Evolutionary conservation across 1,284 basidiomycete species (phyloP).

Genomic region (Porogramme epimiltina): DNA sequence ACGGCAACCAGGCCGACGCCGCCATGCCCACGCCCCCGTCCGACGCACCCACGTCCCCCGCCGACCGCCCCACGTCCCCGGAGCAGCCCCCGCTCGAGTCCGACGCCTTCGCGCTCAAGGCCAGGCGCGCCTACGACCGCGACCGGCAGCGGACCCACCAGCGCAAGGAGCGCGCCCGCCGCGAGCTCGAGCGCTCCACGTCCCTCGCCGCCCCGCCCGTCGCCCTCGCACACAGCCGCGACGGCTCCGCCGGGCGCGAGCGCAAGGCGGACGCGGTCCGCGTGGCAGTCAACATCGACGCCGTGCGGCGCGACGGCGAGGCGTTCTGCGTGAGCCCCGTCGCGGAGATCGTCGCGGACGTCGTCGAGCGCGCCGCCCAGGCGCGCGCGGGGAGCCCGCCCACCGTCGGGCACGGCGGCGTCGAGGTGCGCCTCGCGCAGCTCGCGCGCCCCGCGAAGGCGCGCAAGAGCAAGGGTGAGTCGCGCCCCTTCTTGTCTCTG

Average conservation of each 20-base stretch:
- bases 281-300: background rate
- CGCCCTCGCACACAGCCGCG: conserved; percentile 6
- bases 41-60: background rate
- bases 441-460: conserved; percentile 43
- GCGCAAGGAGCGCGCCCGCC: conserved; percentile 40
- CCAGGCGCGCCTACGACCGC: conserved; percentile 47
- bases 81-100: conserved; percentile 6
- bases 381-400: conserved; percentile 6
- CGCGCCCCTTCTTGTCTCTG: too few species aligned
- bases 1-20: background rate
- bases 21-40: background rate
- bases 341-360: conserved; percentile 22
- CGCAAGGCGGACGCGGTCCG: background rate
- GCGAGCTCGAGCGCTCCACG: conserved; percentile 21
- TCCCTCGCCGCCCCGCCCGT: conserved; percentile 7
- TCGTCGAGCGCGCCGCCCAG: conserved; percentile 20
- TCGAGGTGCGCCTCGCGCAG: conserved; percentile 45
- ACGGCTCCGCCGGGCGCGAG: background rate
- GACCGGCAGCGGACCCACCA: conserved; percentile 48
- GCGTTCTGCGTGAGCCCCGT: conserved; percentile 5
- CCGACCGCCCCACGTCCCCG: background rate
- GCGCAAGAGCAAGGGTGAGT: conserved; percentile 41
- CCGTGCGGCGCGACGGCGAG: background rate
- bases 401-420: background rate
- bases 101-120: conserved; percentile 36